Conservation (phyloP, 2,329 filamentous ascomycete species). For the Pochonia chlamydosporia region DNA sequence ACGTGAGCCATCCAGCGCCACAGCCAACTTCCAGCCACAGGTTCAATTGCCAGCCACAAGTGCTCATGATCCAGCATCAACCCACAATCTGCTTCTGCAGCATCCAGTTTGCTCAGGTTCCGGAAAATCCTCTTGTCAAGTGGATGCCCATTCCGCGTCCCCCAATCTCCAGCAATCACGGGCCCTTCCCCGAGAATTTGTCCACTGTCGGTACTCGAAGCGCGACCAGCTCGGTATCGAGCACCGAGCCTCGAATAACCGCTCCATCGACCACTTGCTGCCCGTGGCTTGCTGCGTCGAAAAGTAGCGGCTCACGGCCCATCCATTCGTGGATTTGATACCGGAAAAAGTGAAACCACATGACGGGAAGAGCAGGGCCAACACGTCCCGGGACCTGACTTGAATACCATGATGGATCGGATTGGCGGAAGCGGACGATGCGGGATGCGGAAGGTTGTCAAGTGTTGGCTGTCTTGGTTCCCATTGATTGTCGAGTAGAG, state of each 20-base stretch:
- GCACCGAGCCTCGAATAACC: conserved; percentile 4
- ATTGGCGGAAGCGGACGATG: too few relatives aligned
- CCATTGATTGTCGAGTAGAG: too few relatives aligned
- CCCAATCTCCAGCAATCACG: background rate
- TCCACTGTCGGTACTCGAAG: background rate
- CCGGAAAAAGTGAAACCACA: too few relatives aligned
- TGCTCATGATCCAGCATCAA: too few relatives aligned
- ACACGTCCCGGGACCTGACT: background rate
- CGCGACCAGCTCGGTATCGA: conserved; percentile 1
- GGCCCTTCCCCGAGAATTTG: background rate
- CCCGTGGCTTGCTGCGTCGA: too few relatives aligned
- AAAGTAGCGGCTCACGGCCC: too few relatives aligned
- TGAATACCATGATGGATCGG: background rate
- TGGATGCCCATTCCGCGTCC: background rate
- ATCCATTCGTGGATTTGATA: background rate
- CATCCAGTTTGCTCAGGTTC: conserved; percentile 8
- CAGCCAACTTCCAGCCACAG: background rate
- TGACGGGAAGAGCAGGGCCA: background rate
- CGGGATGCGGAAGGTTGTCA: too few relatives aligned
- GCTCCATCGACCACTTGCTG: background rate
- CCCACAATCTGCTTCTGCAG: too few relatives aligned
- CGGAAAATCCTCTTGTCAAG: conserved; percentile 30
- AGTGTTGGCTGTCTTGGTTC: too few relatives aligned
- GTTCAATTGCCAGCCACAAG: too few relatives aligned
- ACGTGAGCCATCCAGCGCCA: background rate